Conservation (phyloP, 2,329 filamentous ascomycete species). For the Plenodomus lindquistii region DNA sequence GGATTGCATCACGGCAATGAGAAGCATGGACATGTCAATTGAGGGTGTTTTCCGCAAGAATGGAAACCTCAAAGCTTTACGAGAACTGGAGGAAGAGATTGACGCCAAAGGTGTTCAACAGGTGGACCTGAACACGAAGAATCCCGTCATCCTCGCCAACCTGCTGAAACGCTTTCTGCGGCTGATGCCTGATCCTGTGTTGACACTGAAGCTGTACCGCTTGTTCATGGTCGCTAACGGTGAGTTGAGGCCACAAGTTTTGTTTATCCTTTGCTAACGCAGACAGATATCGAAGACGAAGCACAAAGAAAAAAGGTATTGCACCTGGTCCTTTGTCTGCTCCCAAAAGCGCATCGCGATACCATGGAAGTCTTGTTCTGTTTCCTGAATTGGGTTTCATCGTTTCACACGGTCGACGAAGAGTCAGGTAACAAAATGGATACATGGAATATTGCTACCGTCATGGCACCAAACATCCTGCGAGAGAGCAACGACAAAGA, state of each 20-base stretch:
- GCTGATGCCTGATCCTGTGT: conserved; percentile 88
- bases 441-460: conserved; percentile 93
- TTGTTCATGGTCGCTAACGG: conserved; percentile 89
- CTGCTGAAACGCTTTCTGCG: conserved; percentile 93
- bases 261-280: conserved; percentile 16
- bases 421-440: conserved; percentile 99
- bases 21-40: conserved; percentile 98
- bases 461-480: conserved; percentile 94
- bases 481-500: conserved; percentile 63
- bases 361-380: conserved; percentile 93
- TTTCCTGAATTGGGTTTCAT: conserved; percentile 96
- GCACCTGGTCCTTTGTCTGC: conserved; percentile 86
- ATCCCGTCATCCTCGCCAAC: conserved; percentile 90
- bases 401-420: conserved; percentile 96
- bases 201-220: conserved; percentile 92
- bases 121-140: conserved; percentile 84
- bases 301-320: conserved; percentile 82
- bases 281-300: conserved; percentile 72
- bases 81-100: conserved; percentile 82
- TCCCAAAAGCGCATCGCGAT: conserved; percentile 91
- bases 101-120: conserved; percentile 84
- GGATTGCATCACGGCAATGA: conserved; percentile 90
- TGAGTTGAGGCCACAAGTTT: conserved; percentile 42
- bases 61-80: conserved; percentile 93
- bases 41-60: conserved; percentile 99